phyloP scores from a whole-genome alignment of 108 stramenopile genomes.

The Schizochytrium sp. region DNA sequence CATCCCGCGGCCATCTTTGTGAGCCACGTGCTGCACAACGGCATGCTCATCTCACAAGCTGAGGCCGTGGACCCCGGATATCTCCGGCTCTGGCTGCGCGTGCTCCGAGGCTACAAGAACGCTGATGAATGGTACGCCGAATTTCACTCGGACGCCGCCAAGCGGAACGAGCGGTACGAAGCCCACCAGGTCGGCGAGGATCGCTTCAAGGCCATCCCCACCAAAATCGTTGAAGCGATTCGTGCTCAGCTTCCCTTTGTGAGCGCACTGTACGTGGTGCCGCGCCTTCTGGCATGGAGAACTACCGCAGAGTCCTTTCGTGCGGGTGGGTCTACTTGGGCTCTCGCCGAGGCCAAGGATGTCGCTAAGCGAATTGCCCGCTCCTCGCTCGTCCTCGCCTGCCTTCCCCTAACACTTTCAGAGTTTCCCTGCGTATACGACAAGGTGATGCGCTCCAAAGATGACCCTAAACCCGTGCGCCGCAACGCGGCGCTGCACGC shows the following conservation, averaged over 20 bases:
- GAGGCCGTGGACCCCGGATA: not conserved
- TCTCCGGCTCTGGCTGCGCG: not conserved
- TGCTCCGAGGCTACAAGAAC: not conserved
- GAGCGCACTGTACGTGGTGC: not conserved
- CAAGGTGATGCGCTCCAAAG: not conserved
- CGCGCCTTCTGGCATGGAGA: not conserved
- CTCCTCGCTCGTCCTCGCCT: not conserved
- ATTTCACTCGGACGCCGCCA: not conserved
- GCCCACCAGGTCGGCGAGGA: not conserved
- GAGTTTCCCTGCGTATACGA: constrained; percentile 9
- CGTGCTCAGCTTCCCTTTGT: not conserved
- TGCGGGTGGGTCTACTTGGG: not conserved
- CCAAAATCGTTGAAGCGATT: not conserved
- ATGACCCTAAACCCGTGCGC: not conserved
- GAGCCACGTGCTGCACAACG: not conserved
- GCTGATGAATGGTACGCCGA: not conserved
- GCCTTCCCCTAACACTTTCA: not conserved
- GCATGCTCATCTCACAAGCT: not conserved
- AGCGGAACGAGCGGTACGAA: not conserved
- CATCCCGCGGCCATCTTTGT: not conserved
- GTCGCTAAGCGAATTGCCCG: not conserved
- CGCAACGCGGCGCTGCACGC: not conserved
- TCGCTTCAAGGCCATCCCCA: not conserved
- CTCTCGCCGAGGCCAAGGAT: not conserved
- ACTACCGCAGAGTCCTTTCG: not conserved